These are phyloP conservation scores for Starmerella gropengiesseri DNA, from an alignment of 805 yeast genomes.

Conservation along the genomic window DNA sequence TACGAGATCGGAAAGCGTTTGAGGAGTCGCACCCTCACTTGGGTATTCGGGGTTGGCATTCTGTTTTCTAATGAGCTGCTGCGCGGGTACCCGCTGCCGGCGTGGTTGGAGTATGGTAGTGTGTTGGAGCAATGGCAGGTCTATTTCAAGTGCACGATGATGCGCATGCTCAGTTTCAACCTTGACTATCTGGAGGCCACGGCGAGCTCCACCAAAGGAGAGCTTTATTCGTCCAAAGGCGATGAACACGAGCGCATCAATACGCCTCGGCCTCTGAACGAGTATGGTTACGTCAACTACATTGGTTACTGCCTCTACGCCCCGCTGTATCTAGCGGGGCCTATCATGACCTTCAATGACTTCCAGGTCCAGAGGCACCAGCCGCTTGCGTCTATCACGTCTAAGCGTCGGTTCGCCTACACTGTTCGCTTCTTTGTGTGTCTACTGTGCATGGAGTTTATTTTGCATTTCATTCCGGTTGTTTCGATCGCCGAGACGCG, in stretches of 20 bases:
- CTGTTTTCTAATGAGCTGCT: conserved; percentile 66
- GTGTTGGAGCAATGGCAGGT: conserved; percentile 91
- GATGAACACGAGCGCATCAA: conserved; percentile 24
- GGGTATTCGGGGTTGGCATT: conserved; percentile 73
- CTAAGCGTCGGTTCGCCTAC: conserved; percentile 46
- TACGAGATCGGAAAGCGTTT: conserved; percentile 35
- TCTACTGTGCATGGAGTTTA: conserved; percentile 74
- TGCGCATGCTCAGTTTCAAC: conserved; percentile 74
- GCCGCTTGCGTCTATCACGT: conserved; percentile 49
- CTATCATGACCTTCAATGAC: conserved; percentile 86
- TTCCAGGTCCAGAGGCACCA: conserved; percentile 54
- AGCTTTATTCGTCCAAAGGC: conserved; percentile 33
- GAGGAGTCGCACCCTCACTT: conserved; percentile 33
- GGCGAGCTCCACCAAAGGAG: conserved; percentile 32
- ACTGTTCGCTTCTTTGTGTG: conserved; percentile 61
- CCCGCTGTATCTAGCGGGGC: conserved; percentile 92
- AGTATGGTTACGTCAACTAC: conserved; percentile 56
- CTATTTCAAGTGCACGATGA: conserved; percentile 76
- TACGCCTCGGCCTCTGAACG: conserved; percentile 49
- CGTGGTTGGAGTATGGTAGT: conserved; percentile 60
- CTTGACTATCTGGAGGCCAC: conserved; percentile 45
- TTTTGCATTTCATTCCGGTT: conserved; percentile 80
- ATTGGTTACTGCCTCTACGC: conserved; percentile 70
- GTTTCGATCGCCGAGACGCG: conserved; percentile 83
- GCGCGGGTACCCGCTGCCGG: conserved; percentile 41